Conservation (phyloP, 2,329 filamentous ascomycete genomes). For the Ceratocystiopsis sp. region DNA sequence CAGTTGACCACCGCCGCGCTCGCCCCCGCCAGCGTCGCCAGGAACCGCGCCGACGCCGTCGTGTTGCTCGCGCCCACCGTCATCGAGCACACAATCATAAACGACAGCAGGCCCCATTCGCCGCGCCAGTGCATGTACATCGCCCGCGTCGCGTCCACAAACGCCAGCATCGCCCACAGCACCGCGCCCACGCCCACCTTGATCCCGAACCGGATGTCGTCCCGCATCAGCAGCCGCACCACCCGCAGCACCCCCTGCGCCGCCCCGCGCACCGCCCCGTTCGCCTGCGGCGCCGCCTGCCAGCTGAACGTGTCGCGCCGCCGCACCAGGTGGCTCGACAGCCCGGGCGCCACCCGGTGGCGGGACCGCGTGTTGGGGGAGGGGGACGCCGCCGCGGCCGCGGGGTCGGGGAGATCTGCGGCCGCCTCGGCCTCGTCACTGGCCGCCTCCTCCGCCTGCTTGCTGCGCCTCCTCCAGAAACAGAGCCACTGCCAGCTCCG, state of each 20-base stretch:
- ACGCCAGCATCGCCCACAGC: slow-evolving; percentile 78
- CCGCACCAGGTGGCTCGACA: slow-evolving; percentile 34
- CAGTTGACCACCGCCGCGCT: slow-evolving; percentile 59
- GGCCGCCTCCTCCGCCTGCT: slow-evolving; percentile 19
- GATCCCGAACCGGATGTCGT: slow-evolving; percentile 59
- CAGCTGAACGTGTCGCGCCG: slow-evolving; percentile 37
- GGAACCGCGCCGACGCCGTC: slow-evolving; percentile 70
- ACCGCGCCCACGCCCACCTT: slow-evolving; percentile 87
- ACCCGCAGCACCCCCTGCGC: slow-evolving; percentile 29
- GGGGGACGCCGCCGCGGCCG: slow-evolving; percentile 15
- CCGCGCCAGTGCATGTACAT: slow-evolving; percentile 79
- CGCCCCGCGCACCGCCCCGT: slow-evolving; percentile 22
- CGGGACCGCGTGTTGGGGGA: slow-evolving; percentile 31
- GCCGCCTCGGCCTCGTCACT: slow-evolving; percentile 12
- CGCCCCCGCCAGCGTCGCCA: slow-evolving; percentile 73
- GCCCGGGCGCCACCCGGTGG: slow-evolving; percentile 38
- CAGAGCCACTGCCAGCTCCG: slow-evolving; percentile 73
- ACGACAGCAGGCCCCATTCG: slow-evolving; percentile 91
- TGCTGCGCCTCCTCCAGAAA: slow-evolving; percentile 41
- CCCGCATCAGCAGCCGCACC: slow-evolving; percentile 31
- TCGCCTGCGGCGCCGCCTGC: slow-evolving; percentile 34
- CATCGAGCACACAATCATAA: slow-evolving; percentile 97
- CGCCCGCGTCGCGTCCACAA: slow-evolving; percentile 59
- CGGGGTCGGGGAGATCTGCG: not conserved
- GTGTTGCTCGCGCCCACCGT: slow-evolving; percentile 93